Percentiles rank a stretch among this genome's conserved stretches.
These are phyloP conservation scores for Kuraishia cidri DNA, from an alignment of 805 yeast genomes.

Conservation along the genomic window DNA sequence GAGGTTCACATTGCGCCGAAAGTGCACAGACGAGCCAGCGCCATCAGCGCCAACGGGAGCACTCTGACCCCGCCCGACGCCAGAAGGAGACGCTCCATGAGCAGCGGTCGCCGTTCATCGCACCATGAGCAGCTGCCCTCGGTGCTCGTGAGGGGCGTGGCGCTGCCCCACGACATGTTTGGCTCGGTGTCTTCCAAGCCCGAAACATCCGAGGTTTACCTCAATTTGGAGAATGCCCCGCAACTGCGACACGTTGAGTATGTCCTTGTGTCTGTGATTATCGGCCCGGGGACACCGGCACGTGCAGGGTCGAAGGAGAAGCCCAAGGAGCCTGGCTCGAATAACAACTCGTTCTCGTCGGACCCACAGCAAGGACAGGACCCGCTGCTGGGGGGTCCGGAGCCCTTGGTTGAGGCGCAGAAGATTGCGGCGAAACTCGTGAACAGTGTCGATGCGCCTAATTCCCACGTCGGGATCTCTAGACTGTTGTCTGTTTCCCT, in stretches of 20 bases:
- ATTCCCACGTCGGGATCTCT: slow-evolving; percentile 42
- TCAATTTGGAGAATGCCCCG: neutral
- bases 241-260: slow-evolving; percentile 18
- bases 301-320: too few relatives aligned
- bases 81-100: too few relatives aligned
- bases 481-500: slow-evolving; percentile 44
- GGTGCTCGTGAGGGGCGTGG: slow-evolving; percentile 17
- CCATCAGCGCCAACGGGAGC: slow-evolving; percentile 15
- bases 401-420: slow-evolving; percentile 23
- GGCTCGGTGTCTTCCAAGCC: slow-evolving; percentile 12
- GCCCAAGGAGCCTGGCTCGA: too few relatives aligned
- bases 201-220: too few relatives aligned
- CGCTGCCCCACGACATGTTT: slow-evolving; percentile 41
- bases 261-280: slow-evolving; percentile 41
- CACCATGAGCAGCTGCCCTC: slow-evolving; percentile 2
- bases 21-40: slow-evolving; percentile 15
- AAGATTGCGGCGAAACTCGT: slow-evolving; percentile 44
- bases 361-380: too few relatives aligned
- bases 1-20: slow-evolving; percentile 61
- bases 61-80: too few relatives aligned
- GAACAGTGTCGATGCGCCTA: slow-evolving; percentile 22
- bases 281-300: slow-evolving; percentile 42
- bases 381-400: too few relatives aligned
- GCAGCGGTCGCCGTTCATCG: slow-evolving; percentile 18
- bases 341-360: too few relatives aligned